Base-by-base conservation (phyloP, 1,284 basidiomycete species). In the Ceraceosorus guamensis region DNA sequence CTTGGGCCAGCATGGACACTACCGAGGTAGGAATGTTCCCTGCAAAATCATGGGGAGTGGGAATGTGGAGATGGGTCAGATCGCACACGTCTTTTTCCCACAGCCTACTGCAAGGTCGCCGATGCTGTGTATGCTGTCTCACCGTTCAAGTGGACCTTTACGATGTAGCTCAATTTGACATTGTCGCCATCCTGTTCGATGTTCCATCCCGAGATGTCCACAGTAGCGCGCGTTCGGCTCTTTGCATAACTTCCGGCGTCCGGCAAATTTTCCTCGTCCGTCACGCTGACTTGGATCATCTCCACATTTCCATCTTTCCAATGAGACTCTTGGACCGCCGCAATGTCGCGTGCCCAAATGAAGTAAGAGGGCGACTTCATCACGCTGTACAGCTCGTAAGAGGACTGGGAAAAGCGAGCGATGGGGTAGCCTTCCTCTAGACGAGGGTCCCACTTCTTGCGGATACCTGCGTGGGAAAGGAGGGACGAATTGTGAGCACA, bases 261-360 rank as follows among this genome's bases (percentile, higher is more conserved):
- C 46, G 68, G 67, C 37, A 71, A 47, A 48, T 61, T 60, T 57
- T 69, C 56, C 39, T 72, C 67, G 37, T 67, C 68, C 6, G 57
- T 48, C 37, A 67, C 65, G 10, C 61, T 54, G 10, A 65, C 70
- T 59, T 73, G 68, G 39, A 68, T 53, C 37, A 72, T 59, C 13
- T 48, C 52, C 41, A 67, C 63, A 37, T 62, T 55, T 33, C 61
- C 67, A 47, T 47, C 34, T 44, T 44, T 46, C 46, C 62, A 47
- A 11, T 50, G 47, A 58, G 68, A 66, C 46, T 71, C 61, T 59
- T 73, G 70, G 6, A 71, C 57, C 50, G 67, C 69, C 8, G 61
- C 65, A 49, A 73, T 70, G 63, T 73, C 70, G 18, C 70, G 52
- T 6, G 69, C 65, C 68, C 68, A 73, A 24, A 73, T 61, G 50